Evolutionary conservation across 2,329 filamentous ascomycete species (phyloP), one percentile per base, ranked within the genome.

Genomic region (Pyrenophora graminea): DNA sequence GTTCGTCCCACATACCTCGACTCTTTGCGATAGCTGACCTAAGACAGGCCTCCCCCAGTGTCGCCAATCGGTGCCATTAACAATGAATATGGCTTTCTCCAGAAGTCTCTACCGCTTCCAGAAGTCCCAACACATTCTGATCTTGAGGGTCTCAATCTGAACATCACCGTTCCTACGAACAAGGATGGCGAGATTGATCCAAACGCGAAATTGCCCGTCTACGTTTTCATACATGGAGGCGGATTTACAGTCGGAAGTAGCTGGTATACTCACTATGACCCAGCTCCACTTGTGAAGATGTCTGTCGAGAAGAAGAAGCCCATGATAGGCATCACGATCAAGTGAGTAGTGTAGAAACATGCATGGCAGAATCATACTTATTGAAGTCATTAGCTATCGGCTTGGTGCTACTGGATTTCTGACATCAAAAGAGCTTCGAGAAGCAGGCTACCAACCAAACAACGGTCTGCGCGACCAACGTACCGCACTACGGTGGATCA

Each of bases 221-320:
- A 82, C 33, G 73, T 80, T 1, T 82, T 81, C 55, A 74, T 84
- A 4, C 80, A 83, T 51, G 81, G 81, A 0, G 80, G 81, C 9
- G 81, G 77, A 0, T 78, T 80, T 41, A 66, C 69, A 2, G 71
- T 78, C 2, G 81, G 80, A 2, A 78, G 78, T 3, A 79, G 76
- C 36, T 80, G 75, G 37, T 83, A 79, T 73, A 81, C 80, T 1
- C 78, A 82, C 32, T 81, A 79, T 55, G 77, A 82, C 53, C 66
- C 77, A 17, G 66, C 67, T 4, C 64, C 74, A 1, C 53, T 84
- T 4, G 78, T 82, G 3, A 73, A 74, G 53, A 57, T 80, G 4
- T 78, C 78, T 0, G 63, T 67, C 0, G 72, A 76, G 12, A 72
- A 73, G 15, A 75, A 72, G 0, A 69, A 74, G 23, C 80, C 80